Percentiles rank a stretch among this genome's conserved stretches.
phyloP scores from a whole-genome alignment of 768 basidiomycete genomes.

The Mycena olivaceomarginata region DNA sequence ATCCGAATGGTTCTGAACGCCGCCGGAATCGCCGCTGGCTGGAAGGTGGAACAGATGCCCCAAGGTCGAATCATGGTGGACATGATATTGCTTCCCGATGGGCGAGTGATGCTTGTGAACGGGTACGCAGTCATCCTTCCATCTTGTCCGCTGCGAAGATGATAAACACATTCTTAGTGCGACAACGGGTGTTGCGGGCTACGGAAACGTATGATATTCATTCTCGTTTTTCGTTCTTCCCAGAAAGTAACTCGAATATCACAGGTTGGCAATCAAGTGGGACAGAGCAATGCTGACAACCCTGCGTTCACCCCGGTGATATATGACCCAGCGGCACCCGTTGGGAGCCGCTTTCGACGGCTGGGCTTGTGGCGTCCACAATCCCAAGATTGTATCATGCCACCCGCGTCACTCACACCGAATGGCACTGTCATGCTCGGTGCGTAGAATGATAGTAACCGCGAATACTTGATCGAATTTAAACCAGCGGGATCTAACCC shows the following conservation, averaged over 20 bases:
- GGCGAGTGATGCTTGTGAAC: slow-evolving; percentile 63
- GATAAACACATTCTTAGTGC: slow-evolving; percentile 41
- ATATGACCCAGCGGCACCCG: slow-evolving; percentile 55
- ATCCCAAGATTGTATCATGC: slow-evolving; percentile 60
- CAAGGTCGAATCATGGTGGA: slow-evolving; percentile 62
- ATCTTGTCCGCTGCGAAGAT: not conserved
- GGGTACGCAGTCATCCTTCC: slow-evolving; percentile 46
- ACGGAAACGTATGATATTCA: slow-evolving; percentile 51
- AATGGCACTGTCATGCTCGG: slow-evolving; percentile 56
- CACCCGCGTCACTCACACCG: slow-evolving; percentile 54
- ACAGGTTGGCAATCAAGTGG: slow-evolving; percentile 56
- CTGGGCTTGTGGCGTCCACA: slow-evolving; percentile 53
- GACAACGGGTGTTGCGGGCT: slow-evolving; percentile 62
- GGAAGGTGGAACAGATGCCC: slow-evolving; percentile 67
- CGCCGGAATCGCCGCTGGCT: slow-evolving; percentile 64
- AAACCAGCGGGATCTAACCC: slow-evolving; percentile 68
- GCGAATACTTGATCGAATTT: not conserved
- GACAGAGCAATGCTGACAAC: slow-evolving; percentile 61
- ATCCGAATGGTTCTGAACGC: slow-evolving; percentile 63
- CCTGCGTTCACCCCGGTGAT: slow-evolving; percentile 56
- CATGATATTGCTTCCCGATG: slow-evolving; percentile 61
- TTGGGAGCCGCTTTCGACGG: slow-evolving; percentile 53
- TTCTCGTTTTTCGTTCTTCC: not conserved
- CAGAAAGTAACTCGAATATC: not conserved
- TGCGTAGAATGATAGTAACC: slow-evolving; percentile 16